Percentiles rank a stretch among this genome's conserved stretches.
Conservation (phyloP, 306 rosid species). For the Dryas octopetala region DNA sequence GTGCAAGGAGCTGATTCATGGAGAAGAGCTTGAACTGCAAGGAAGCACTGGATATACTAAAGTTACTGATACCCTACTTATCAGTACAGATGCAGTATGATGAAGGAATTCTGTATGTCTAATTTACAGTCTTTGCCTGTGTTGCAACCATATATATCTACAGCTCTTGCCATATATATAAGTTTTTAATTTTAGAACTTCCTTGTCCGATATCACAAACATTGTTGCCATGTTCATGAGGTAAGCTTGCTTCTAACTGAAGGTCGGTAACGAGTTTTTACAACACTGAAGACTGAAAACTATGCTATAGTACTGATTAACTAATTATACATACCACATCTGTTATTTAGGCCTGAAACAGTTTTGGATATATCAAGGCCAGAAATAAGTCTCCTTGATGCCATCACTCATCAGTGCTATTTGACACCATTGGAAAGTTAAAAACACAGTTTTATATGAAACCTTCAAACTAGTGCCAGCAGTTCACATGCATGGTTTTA, state of each 20-base stretch:
- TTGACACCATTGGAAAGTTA: background rate
- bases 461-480: background rate
- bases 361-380: too few species aligned
- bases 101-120: background rate
- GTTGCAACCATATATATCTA: too few species aligned
- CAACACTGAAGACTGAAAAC: background rate
- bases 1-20: slow-evolving; percentile 33
- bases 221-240: background rate
- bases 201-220: too few species aligned
- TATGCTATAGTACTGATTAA: too few species aligned
- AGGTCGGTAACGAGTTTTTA: background rate
- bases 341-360: background rate
- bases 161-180: too few species aligned
- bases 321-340: too few species aligned
- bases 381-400: background rate
- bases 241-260: background rate
- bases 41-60: slow-evolving; percentile 11
- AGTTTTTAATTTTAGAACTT: background rate
- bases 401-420: too few species aligned
- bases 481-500: too few species aligned
- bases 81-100: background rate
- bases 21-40: slow-evolving; percentile 35
- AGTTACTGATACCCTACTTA: background rate
- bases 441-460: background rate
- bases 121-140: background rate